A percentile compares a stretch with the other conserved stretches of the same genome.
Evolutionary conservation across 257 asterid species (phyloP).

Genomic region (Sherardia arvensis): DNA sequence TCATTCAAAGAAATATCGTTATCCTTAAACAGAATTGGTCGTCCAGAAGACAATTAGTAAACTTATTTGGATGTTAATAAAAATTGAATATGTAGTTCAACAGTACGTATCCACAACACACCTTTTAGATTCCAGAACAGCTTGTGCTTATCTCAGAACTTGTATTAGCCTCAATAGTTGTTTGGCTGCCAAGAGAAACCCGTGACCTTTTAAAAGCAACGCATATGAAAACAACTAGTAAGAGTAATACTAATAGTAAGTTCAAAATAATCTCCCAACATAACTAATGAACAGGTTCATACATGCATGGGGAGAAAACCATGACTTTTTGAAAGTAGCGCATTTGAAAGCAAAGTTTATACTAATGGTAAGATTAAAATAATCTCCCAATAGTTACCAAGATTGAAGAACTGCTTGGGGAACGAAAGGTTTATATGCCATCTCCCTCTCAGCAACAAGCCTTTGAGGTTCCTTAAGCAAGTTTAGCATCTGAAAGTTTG

Average conservation of each 20-base stretch:
- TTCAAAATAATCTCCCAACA: neutral
- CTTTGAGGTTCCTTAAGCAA: conserved; percentile 61
- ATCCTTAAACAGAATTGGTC: conserved; percentile 67
- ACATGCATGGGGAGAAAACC: neutral
- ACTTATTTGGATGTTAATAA: conserved; percentile 7
- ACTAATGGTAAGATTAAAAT: too few species aligned
- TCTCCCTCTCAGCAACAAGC: conserved; percentile 41
- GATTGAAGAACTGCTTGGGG: conserved; percentile 47
- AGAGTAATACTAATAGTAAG: neutral
- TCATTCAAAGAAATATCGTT: conserved; percentile 85
- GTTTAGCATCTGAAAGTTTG: conserved; percentile 88
- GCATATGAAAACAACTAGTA: neutral
- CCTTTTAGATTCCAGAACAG: conserved; percentile 77
- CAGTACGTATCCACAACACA: conserved; percentile 11
- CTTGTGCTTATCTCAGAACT: conserved; percentile 36
- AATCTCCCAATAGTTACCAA: conserved; percentile 31
- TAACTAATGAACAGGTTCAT: neutral
- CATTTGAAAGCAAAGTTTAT: neutral
- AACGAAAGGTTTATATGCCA: conserved; percentile 64
- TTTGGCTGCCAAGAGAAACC: conserved; percentile 1
- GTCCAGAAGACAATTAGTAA: conserved; percentile 39
- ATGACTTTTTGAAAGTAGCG: neutral
- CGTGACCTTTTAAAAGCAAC: neutral
- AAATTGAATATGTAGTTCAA: neutral
- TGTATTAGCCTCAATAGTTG: conserved; percentile 36